Conservation (phyloP, 495 filamentous ascomycete species). For the Penicillium herquei region DNA sequence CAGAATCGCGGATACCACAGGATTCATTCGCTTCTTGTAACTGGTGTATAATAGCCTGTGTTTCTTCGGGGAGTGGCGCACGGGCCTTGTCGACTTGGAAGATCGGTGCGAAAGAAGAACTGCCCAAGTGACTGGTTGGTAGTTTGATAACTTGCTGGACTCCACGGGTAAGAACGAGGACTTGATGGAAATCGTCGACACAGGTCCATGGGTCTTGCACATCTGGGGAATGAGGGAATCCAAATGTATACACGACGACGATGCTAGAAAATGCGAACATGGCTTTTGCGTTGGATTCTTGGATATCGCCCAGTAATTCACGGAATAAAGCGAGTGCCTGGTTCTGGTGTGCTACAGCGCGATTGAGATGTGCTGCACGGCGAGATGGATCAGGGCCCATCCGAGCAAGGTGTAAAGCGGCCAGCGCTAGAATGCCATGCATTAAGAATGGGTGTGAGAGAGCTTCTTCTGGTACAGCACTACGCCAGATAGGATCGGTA, state of each 20-base stretch:
- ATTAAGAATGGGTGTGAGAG: constrained; percentile 49
- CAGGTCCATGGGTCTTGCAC: constrained; percentile 35
- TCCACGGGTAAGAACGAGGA: constrained; percentile 44
- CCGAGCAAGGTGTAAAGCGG: constrained; percentile 46
- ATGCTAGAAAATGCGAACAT: constrained; percentile 52
- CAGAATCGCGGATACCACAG: constrained; percentile 22
- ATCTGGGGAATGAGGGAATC: constrained; percentile 40
- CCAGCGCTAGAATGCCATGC: constrained; percentile 51
- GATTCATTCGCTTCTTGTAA: constrained; percentile 31
- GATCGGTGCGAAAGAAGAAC: constrained; percentile 32
- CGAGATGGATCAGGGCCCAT: constrained; percentile 22
- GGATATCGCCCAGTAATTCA: constrained; percentile 38
- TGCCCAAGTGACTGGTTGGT: constrained; percentile 25
- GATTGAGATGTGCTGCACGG: constrained; percentile 29
- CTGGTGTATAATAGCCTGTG: constrained; percentile 15
- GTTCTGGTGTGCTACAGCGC: constrained; percentile 49
- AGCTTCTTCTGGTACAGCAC: constrained; percentile 42
- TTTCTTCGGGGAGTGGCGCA: constrained; percentile 20
- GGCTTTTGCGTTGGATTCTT: constrained; percentile 44
- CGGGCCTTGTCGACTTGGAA: constrained; percentile 26
- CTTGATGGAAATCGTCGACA: constrained; percentile 42
- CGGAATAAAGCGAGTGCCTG: constrained; percentile 47
- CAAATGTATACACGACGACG: constrained; percentile 51
- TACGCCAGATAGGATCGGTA: constrained; percentile 44
- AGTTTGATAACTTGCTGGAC: constrained; percentile 41